These are phyloP conservation scores for Lactuca sativa DNA, from an alignment of 129 eudicot species.

Conservation along the genomic window DNA sequence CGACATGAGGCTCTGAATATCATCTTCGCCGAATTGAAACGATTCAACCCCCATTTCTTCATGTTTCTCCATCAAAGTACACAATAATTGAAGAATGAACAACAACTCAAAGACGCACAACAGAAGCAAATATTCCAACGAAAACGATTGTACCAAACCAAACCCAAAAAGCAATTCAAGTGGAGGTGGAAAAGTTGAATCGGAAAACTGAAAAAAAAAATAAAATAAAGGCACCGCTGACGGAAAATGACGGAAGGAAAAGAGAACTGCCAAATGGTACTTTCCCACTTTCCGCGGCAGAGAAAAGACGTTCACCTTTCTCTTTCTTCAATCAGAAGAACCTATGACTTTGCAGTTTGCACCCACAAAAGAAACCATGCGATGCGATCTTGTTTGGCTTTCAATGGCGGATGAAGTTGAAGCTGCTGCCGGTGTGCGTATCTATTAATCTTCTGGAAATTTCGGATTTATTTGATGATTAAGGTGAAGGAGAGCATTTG, in stretches of 20 bases:
- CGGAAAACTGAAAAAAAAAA: background rate
- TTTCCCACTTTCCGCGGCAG: constrained; percentile 27
- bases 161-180: background rate
- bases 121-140: constrained; percentile 13
- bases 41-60: constrained; percentile 39
- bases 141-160: background rate
- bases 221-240: constrained; percentile 4
- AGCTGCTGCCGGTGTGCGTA: background rate
- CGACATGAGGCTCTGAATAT: constrained; percentile 46
- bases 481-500: background rate
- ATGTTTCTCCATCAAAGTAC: constrained; percentile 26
- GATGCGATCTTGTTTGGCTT: constrained; percentile 12
- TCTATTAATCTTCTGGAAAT: background rate
- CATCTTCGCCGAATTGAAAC: constrained; percentile 45
- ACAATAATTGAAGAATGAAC: constrained; percentile 30
- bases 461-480: background rate
- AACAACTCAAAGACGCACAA: background rate
- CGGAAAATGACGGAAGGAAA: constrained; percentile 32
- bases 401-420: constrained; percentile 28
- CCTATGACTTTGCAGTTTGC: constrained; percentile 5
- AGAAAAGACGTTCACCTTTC: constrained; percentile 23
- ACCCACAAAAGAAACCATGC: background rate
- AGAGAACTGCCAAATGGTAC: constrained; percentile 30
- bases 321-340: constrained; percentile 25
- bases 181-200: background rate